Evolutionary conservation across 108 stramenopile genomes (phyloP).

Genomic region (Nannochloropsis gaditana): DNA sequence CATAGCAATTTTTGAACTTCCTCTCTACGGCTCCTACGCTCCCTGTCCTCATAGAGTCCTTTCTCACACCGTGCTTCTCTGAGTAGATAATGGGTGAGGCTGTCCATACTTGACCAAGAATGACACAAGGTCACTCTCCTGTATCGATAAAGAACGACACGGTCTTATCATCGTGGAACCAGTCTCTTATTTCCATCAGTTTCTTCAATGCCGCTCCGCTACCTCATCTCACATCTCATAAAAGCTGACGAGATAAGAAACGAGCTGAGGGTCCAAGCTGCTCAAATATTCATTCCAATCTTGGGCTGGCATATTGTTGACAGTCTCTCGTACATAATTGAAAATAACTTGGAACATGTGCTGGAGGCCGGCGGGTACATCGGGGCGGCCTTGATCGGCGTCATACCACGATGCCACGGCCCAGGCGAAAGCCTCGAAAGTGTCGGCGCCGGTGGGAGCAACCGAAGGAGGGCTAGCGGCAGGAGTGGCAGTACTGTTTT

Average conservation of each 20-base stretch:
- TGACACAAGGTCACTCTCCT: too few relatives aligned
- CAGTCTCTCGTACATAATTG: constrained; percentile 6
- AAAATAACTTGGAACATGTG: constrained; percentile 36
- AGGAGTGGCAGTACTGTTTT: background rate
- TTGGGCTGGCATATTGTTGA: background rate
- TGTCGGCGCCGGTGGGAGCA: background rate
- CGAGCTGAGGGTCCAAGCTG: constrained; percentile 1
- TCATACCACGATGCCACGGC: constrained; percentile 44
- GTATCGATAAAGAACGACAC: too few relatives aligned
- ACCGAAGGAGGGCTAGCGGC: too few relatives aligned
- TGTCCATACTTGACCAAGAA: too few relatives aligned
- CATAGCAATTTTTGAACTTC: background rate
- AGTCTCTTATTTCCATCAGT: too few relatives aligned
- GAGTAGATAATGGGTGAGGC: too few relatives aligned
- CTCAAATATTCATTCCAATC: background rate
- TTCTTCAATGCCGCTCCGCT: too few relatives aligned
- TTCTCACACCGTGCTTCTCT: too few relatives aligned
- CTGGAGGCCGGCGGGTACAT: constrained; percentile 26
- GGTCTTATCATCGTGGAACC: too few relatives aligned
- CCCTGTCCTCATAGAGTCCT: background rate
- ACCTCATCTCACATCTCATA: background rate
- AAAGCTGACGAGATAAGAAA: background rate
- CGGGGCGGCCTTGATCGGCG: constrained; percentile 23
- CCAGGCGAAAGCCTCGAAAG: constrained; percentile 38
- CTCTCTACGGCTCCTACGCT: background rate